These are phyloP conservation scores for Aureobasidium sp. DNA, from an alignment of 2,329 filamentous ascomycete species.

Conservation along the genomic window DNA sequence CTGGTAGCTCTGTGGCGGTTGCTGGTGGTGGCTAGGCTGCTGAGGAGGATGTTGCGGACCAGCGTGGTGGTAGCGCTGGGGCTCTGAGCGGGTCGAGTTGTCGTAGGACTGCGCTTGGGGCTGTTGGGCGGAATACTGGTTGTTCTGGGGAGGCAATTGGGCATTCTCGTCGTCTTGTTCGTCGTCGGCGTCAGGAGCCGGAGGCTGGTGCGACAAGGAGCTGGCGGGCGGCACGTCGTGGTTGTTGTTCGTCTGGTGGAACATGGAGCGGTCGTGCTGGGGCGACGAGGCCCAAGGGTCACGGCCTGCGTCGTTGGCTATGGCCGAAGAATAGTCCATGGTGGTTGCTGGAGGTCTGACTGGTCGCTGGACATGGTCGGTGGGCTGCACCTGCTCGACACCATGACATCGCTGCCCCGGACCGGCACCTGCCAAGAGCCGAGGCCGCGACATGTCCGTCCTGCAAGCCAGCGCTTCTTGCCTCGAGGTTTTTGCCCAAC, in stretches of 20 bases:
- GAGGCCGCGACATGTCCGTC: constrained; percentile 1
- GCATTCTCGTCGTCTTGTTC: background rate
- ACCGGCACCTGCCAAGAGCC: constrained; percentile 11
- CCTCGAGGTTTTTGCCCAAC: background rate
- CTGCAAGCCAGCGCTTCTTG: background rate
- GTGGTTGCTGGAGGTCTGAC: constrained; percentile 14
- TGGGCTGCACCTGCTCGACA: constrained; percentile 15
- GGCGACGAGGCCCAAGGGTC: constrained; percentile 59
- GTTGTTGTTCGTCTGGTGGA: constrained; percentile 38
- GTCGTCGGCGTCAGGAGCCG: constrained; percentile 12
- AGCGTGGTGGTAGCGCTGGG: constrained; percentile 25
- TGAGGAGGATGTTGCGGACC: constrained; percentile 30
- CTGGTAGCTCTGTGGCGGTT: constrained; percentile 16
- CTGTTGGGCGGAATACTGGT: constrained; percentile 1
- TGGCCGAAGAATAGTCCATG: constrained; percentile 55
- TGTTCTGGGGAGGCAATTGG: constrained; percentile 7
- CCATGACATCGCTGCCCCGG: constrained; percentile 21
- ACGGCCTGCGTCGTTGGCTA: constrained; percentile 48
- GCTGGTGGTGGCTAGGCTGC: constrained; percentile 23
- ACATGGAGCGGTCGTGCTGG: constrained; percentile 40
- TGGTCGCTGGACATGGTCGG: constrained; percentile 13
- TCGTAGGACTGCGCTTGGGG: background rate
- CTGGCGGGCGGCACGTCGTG: constrained; percentile 28
- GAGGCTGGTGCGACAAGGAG: constrained; percentile 19
- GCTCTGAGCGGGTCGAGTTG: background rate